Conservation (phyloP, 176 grass and related monocot species). For the Musa acuminata region DNA sequence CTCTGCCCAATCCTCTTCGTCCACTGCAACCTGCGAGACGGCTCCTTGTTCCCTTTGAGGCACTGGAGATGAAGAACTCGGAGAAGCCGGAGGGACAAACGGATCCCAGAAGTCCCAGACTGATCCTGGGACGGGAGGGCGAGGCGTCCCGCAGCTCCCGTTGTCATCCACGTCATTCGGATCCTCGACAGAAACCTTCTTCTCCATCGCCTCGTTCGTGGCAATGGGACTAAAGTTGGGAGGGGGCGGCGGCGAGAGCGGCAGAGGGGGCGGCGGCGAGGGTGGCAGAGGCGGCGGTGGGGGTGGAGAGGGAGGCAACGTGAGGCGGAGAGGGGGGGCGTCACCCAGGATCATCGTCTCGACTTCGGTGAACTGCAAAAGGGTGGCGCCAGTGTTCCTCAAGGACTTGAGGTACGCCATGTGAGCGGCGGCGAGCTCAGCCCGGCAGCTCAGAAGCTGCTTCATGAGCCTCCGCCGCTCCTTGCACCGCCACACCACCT, state of each 20-base stretch:
- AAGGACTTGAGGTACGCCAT: constrained; percentile 64
- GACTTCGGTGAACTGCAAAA: constrained; percentile 66
- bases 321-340: constrained; percentile 5
- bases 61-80: constrained; percentile 38
- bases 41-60: constrained; percentile 30
- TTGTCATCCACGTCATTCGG: constrained; percentile 48
- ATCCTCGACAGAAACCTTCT: constrained; percentile 33
- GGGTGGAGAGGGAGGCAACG: constrained; percentile 16
- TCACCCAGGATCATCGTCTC: constrained; percentile 40
- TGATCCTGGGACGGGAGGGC: constrained; percentile 44
- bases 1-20: constrained; percentile 65
- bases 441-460: constrained; percentile 51
- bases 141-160: constrained; percentile 64
- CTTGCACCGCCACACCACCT: constrained; percentile 71
- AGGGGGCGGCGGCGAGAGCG: constrained; percentile 37
- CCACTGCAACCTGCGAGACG: constrained; percentile 22
- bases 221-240: constrained; percentile 58
- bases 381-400: constrained; percentile 79
- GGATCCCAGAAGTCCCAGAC: constrained; percentile 61
- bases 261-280: constrained; percentile 37
- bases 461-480: constrained; percentile 85
- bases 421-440: constrained; percentile 58
- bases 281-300: constrained; percentile 26
- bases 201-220: constrained; percentile 32
- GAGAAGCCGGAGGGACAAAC: constrained; percentile 26